A percentile compares a stretch with the other conserved stretches of the same genome.
phyloP scores from a whole-genome alignment of 176 grass and related monocot genomes.

The Carex parvula region DNA sequence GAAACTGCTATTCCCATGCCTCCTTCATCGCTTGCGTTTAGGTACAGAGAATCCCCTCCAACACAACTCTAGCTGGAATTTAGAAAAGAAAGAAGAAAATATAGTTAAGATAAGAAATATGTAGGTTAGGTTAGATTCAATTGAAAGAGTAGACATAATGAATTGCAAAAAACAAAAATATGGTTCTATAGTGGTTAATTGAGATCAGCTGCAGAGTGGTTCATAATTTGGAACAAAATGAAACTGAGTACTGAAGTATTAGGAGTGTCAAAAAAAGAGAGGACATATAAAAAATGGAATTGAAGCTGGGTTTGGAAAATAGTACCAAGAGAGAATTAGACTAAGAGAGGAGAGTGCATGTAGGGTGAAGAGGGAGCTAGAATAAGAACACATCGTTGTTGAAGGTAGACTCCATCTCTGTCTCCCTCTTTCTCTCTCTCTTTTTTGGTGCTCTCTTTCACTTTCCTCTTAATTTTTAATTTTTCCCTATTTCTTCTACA shows the following conservation, averaged over 20 bases:
- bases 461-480: constrained; percentile 32
- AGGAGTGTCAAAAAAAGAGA: background rate
- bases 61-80: constrained; percentile 15
- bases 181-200: background rate
- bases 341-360: constrained; percentile 8
- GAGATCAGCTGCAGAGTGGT: background rate
- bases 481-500: constrained; percentile 33
- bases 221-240: background rate
- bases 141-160: constrained; percentile 11
- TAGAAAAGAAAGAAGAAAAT: constrained; percentile 3
- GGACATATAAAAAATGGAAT: background rate
- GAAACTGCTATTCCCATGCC: constrained; percentile 83
- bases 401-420: constrained; percentile 47
- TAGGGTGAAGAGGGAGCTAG: constrained; percentile 32
- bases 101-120: background rate
- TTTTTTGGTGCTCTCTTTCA: constrained; percentile 47
- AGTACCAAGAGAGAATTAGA: constrained; percentile 24
- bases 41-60: background rate
- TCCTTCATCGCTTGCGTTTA: constrained; percentile 35
- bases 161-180: background rate
- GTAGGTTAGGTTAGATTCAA: constrained; percentile 1
- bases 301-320: background rate
- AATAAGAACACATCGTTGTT: constrained; percentile 83
- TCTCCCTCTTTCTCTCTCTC: constrained; percentile 45
- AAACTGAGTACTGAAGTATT: background rate